phyloP scores from a whole-genome alignment of 257 asterid genomes.

The Primulina eburnea region DNA sequence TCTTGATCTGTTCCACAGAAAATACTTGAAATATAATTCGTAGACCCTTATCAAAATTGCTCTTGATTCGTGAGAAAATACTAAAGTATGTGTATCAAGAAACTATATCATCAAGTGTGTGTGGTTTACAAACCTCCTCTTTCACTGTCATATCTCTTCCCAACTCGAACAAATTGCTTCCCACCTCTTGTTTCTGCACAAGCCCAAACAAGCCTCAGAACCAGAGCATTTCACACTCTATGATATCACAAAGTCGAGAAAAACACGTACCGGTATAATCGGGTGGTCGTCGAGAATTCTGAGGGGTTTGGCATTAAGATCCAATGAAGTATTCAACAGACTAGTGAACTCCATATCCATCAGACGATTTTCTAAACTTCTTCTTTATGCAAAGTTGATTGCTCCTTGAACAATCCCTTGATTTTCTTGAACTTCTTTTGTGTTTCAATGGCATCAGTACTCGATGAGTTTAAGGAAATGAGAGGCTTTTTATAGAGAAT shows the following conservation, averaged over 20 bases:
- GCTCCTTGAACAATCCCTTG: neutral
- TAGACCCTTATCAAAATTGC: neutral
- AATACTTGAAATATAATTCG: neutral
- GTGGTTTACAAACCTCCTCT: neutral
- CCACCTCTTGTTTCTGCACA: neutral
- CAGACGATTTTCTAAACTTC: neutral
- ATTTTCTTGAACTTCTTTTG: neutral
- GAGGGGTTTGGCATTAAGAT: slow-evolving; percentile 59
- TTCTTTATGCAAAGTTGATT: neutral
- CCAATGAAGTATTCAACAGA: slow-evolving; percentile 64
- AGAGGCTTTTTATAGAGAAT: neutral
- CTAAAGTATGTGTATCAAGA: neutral
- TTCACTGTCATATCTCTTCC: neutral
- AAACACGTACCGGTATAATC: slow-evolving; percentile 37
- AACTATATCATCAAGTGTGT: neutral
- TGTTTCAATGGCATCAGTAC: slow-evolving; percentile 23
- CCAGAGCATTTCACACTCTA: neutral
- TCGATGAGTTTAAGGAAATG: slow-evolving; percentile 17
- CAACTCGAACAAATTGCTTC: neutral
- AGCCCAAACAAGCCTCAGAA: neutral
- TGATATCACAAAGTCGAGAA: neutral
- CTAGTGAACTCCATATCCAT: slow-evolving; percentile 62
- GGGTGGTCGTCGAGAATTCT: slow-evolving; percentile 37
- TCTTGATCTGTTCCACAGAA: no score
- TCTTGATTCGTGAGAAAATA: neutral